These are phyloP conservation scores for Gaeumannomyces tritici DNA, from an alignment of 2,329 filamentous ascomycete genomes.

Conservation along the genomic window DNA sequence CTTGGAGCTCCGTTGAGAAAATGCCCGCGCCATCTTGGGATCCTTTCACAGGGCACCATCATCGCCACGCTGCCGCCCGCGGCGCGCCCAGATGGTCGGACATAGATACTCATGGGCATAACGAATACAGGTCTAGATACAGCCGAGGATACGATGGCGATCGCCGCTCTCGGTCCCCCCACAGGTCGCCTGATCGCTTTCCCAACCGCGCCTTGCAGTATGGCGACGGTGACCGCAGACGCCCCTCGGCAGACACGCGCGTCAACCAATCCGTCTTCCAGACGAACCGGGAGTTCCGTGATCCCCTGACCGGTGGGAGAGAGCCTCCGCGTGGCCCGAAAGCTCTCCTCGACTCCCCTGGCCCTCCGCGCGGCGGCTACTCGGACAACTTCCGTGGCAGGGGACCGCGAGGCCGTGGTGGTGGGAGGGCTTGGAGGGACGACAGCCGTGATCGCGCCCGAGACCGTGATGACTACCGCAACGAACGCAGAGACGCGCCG, in stretches of 20 bases:
- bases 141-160: conserved; percentile 53
- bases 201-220: conserved; percentile 43
- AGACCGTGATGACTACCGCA: conserved; percentile 52
- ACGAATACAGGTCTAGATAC: conserved; percentile 40
- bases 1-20: background rate
- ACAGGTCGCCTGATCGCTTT: conserved; percentile 60
- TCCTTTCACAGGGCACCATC: background rate
- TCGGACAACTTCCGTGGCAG: conserved; percentile 54
- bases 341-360: conserved; percentile 61
- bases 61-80: background rate
- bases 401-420: conserved; percentile 37
- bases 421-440: conserved; percentile 49
- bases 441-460: conserved; percentile 52
- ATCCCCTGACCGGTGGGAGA: conserved; percentile 44
- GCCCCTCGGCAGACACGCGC: conserved; percentile 51
- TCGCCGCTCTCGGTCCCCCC: conserved; percentile 53
- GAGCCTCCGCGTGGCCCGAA: conserved; percentile 78
- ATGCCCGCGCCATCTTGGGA: background rate
- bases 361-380: conserved; percentile 59
- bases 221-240: conserved; percentile 57
- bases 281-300: conserved; percentile 47
- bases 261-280: conserved; percentile 51
- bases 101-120: background rate
- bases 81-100: background rate
- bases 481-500: conserved; percentile 36